Conservation (phyloP, 2,329 filamentous ascomycete genomes). For the Huntiella omanensis region DNA sequence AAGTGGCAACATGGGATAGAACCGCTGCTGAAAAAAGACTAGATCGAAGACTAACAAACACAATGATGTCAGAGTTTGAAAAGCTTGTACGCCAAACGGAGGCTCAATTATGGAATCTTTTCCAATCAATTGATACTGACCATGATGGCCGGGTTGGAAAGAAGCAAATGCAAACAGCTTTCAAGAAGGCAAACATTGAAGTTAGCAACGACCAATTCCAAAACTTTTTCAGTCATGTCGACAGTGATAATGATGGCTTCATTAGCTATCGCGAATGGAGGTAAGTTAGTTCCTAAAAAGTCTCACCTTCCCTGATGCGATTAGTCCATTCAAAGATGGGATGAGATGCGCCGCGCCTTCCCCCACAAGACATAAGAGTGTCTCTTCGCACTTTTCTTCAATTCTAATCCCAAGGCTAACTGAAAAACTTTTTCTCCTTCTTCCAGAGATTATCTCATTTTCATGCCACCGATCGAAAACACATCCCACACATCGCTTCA, state of each 20-base stretch:
- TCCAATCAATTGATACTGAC: conserved; percentile 72
- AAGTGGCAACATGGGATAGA: conserved; percentile 17
- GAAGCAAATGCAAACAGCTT: conserved; percentile 62
- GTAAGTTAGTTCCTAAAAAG: conserved; percentile 34
- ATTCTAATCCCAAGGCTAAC: not conserved
- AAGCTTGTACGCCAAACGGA: conserved; percentile 78
- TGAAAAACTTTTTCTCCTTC: not conserved
- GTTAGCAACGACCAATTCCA: conserved; percentile 62
- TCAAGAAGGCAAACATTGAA: conserved; percentile 56
- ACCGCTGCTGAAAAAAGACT: not conserved
- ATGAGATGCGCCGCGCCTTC: no score
- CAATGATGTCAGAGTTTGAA: conserved; percentile 55
- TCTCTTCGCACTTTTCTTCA: not conserved
- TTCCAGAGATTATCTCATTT: conserved; percentile 73
- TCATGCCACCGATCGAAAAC: conserved; percentile 54
- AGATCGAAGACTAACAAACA: conserved; percentile 4
- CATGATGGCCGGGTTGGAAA: conserved; percentile 73
- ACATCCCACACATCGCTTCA: conserved; percentile 36
- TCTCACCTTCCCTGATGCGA: no score
- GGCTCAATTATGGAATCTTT: conserved; percentile 61
- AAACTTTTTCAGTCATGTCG: conserved; percentile 77
- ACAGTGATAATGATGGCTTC: conserved; percentile 69
- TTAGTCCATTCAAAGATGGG: no score
- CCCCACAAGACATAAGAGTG: not conserved
- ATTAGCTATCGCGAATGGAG: conserved; percentile 94